Evolutionary conservation across 331 rosid species (phyloP).

Genomic region (Quercus lobata): DNA sequence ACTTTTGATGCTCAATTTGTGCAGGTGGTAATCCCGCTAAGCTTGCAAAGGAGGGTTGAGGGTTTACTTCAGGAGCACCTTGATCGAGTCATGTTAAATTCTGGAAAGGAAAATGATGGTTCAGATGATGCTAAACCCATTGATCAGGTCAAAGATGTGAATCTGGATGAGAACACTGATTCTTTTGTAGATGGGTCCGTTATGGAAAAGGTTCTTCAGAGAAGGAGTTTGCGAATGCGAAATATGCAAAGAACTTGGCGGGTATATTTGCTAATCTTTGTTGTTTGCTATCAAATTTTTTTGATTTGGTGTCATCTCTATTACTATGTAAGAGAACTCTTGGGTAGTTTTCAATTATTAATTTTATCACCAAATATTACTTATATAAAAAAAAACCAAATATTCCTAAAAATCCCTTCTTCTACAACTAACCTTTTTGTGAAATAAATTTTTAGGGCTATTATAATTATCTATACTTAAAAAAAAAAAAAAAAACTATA

Average conservation of each 20-base stretch:
- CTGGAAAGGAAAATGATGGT: constrained; percentile 35
- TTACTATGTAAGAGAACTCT: background rate
- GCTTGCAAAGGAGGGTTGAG: constrained; percentile 96
- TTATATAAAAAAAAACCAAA: no score
- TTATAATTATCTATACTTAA: no score
- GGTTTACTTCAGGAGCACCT: constrained; percentile 88
- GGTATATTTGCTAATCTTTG: constrained; percentile 35
- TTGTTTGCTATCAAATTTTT: constrained; percentile 1
- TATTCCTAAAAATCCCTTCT: no score
- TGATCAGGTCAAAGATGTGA: constrained; percentile 40
- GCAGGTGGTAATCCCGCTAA: constrained; percentile 81
- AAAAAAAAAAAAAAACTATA: no score
- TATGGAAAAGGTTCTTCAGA: constrained; percentile 96
- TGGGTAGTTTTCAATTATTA: background rate
- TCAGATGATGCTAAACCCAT: constrained; percentile 36
- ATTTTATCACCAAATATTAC: no score
- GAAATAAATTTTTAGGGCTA: no score
- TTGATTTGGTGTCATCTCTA: background rate
- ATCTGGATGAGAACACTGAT: constrained; percentile 48
- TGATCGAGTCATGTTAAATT: constrained; percentile 60
- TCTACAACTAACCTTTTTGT: no score
- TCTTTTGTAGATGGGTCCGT: constrained; percentile 78
- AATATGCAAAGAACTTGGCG: constrained; percentile 95
- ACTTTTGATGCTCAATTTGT: constrained; percentile 8
- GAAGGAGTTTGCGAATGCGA: constrained; percentile 89